phyloP scores from a whole-genome alignment of 1,284 basidiomycete species.

The Coriolopsis trogii region DNA sequence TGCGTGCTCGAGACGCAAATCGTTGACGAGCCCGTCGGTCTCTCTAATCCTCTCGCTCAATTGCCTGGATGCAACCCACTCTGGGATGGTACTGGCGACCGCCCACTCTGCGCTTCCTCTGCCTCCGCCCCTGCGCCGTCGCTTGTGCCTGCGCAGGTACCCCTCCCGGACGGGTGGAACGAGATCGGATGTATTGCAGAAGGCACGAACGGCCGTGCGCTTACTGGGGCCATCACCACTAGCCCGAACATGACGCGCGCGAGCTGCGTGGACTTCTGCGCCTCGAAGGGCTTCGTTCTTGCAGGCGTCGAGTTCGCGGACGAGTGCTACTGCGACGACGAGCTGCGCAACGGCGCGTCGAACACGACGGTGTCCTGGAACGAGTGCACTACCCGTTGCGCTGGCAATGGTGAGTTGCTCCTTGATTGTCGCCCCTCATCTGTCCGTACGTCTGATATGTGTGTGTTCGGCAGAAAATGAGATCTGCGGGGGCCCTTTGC shows the following conservation, averaged over 20 bases:
- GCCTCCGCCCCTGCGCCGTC: slow-evolving; percentile 8
- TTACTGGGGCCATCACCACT: slow-evolving; percentile 25
- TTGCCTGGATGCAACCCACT: slow-evolving; percentile 34
- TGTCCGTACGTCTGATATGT: background rate
- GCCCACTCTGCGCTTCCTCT: slow-evolving; percentile 17
- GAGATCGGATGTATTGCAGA: slow-evolving; percentile 32
- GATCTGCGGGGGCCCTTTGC: slow-evolving; percentile 31
- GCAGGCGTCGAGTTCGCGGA: slow-evolving; percentile 31
- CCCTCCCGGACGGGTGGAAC: slow-evolving; percentile 27
- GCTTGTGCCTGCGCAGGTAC: slow-evolving; percentile 16
- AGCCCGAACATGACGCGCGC: slow-evolving; percentile 27
- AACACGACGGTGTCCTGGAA: slow-evolving; percentile 22
- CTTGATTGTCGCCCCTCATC: background rate
- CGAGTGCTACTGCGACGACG: slow-evolving; percentile 34
- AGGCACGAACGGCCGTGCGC: slow-evolving; percentile 29
- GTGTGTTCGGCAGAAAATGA: slow-evolving; percentile 14
- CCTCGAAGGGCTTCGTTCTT: slow-evolving; percentile 25
- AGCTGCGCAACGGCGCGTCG: slow-evolving; percentile 29
- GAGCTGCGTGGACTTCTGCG: slow-evolving; percentile 29
- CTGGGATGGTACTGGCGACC: slow-evolving; percentile 19
- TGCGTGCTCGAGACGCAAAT: slow-evolving; percentile 27
- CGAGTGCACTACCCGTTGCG: slow-evolving; percentile 29
- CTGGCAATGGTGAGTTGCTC: slow-evolving; percentile 26
- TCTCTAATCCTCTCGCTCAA: slow-evolving; percentile 19
- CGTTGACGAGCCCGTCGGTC: slow-evolving; percentile 29